Base-by-base conservation (phyloP, 805 yeast genomes). In the Myxozyma mucilagina region DNA sequence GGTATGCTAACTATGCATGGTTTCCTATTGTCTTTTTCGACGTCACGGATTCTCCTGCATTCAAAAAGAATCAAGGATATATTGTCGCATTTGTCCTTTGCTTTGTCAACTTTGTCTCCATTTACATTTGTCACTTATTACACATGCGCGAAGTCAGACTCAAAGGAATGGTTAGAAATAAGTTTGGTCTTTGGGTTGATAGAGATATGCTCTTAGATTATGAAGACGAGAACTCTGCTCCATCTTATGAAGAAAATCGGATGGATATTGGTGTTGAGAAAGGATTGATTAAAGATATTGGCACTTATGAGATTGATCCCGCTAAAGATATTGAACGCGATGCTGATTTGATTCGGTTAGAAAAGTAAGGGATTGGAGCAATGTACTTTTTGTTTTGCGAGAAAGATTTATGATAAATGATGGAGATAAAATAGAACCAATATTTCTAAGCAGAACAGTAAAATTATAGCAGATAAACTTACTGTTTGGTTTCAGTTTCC, bases 1-100 rank as follows among this genome's bases (percentile, higher is more conserved):
- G 75, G 16, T 74, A 70, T 58, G 42, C 47, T 48, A 55, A 39
- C 35, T 55, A 55, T 45, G 58, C 58, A 1, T 55, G 58, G 58
- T 55, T 75, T 47, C 78, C 77, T 39, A 64, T 74, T 9, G 68
- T 73, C 24, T 67, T 75, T 32, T 75, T 68, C 60, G 74, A 75
- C 18, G 71, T 76, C 10, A 66, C 70, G 24, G 66, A 72, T 16
- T 74, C 77, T 1, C 78, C 78, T 14, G 66, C 61, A 43, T 75
- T 71, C 47, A 54, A 50, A 24, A 41, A 54, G 47, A n/a, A 24
- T 20, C 53, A 31, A 20, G 65, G 65, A n/a, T 61, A 61, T 49
- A 48, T 63, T 56, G 65, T 59, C 8, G 62, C 65, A 7, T 55
- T 61, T 20, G 65, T 35, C 7, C 32, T 48, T 34, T 29, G 59